Percentiles rank a stretch among this genome's conserved stretches.
Conservation (phyloP, 768 basidiomycete species). For the Naganishia randhawae region DNA sequence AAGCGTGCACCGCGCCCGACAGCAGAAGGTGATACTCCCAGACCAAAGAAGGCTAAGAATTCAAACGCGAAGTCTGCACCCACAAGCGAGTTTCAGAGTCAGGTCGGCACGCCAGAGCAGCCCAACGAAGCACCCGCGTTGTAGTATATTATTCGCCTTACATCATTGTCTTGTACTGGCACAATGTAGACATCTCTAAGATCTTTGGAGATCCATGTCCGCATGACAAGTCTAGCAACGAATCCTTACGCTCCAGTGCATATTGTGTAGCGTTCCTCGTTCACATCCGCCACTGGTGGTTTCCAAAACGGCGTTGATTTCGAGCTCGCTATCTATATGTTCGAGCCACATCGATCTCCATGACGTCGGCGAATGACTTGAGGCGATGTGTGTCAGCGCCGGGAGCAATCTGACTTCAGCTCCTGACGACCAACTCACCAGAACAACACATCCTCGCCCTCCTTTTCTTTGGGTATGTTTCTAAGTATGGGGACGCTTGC, state of each 20-base stretch:
- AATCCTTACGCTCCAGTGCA: conserved; percentile 7
- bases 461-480: background rate
- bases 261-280: background rate
- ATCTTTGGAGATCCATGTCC: no score
- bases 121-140: background rate
- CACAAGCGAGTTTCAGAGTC: background rate
- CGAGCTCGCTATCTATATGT: background rate
- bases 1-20: conserved; percentile 9
- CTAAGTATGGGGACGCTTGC: background rate
- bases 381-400: background rate
- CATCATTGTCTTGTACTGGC: no score
- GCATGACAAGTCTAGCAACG: background rate
- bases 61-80: background rate
- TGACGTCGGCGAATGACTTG: conserved; percentile 4
- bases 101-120: conserved; percentile 14
- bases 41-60: conserved; percentile 6
- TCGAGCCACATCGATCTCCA: conserved; percentile 1
- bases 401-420: background rate
- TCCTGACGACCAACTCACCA: background rate
- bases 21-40: conserved; percentile 6
- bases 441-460: conserved; percentile 6
- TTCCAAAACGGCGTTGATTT: background rate
- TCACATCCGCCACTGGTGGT: no score
- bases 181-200: no score
- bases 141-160: no score